Conservation (phyloP, 176 grass and related monocot species). For the Miscanthus lutarioriparius region DNA sequence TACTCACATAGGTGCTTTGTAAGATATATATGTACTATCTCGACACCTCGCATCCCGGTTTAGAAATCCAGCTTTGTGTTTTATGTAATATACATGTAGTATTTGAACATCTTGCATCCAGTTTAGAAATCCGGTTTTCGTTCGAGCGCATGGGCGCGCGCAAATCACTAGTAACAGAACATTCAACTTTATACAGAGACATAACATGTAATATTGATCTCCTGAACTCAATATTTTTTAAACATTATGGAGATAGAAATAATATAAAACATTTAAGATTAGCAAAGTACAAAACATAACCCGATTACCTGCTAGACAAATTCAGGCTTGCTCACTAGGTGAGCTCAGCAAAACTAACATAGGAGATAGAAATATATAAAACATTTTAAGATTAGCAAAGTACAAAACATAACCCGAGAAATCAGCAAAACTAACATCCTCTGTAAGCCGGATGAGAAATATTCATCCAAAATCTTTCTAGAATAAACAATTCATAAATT, state of each 20-base stretch:
- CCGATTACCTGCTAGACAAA: background rate
- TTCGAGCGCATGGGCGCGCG: too few relatives aligned
- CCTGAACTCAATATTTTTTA: background rate
- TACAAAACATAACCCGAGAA: background rate
- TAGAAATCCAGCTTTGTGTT: too few relatives aligned
- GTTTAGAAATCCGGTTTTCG: too few relatives aligned
- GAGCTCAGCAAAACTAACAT: slow-evolving; percentile 12
- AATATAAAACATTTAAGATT: background rate
- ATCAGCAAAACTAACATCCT: slow-evolving; percentile 4
- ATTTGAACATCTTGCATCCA: too few relatives aligned
- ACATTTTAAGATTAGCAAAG: background rate
- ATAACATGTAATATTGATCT: background rate
- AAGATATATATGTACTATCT: too few relatives aligned
- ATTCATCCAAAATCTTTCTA: background rate
- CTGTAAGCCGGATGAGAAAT: background rate
- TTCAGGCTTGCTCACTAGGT: slow-evolving; percentile 8
- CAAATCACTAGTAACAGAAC: background rate
- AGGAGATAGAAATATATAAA: background rate
- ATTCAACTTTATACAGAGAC: background rate
- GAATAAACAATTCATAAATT: slow-evolving; percentile 3
- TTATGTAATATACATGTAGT: too few relatives aligned
- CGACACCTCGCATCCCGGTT: too few relatives aligned
- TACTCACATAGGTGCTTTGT: too few relatives aligned
- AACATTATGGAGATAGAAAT: background rate
- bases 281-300: slow-evolving; percentile 9